phyloP scores from a whole-genome alignment of 495 filamentous ascomycete genomes.

The Penicillium robsamsonii region DNA sequence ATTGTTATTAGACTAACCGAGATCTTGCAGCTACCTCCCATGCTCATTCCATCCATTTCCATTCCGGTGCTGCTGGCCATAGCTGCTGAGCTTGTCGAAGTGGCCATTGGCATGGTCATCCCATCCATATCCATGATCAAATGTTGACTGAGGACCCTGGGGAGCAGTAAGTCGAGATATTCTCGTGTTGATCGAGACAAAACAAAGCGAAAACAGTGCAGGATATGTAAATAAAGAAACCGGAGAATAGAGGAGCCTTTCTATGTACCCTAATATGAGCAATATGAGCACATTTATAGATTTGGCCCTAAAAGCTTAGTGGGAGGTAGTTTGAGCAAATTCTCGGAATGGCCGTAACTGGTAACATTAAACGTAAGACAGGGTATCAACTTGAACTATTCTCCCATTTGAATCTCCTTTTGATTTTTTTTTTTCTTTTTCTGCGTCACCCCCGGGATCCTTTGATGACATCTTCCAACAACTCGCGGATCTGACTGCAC shows the following conservation, averaged over 20 bases:
- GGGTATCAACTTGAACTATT: constrained; percentile 22
- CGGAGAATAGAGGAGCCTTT: background rate
- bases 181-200: background rate
- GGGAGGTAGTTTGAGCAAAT: constrained; percentile 11
- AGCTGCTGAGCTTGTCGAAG: background rate
- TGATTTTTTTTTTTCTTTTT: constrained; percentile 1
- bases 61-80: constrained; percentile 23
- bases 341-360: background rate
- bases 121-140: constrained; percentile 2
- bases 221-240: background rate
- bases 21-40: constrained; percentile 40
- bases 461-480: constrained; percentile 61
- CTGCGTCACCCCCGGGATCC: constrained; percentile 25
- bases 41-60: constrained; percentile 33
- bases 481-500: constrained; percentile 77
- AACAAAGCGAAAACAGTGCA: background rate
- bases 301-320: background rate
- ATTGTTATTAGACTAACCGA: constrained; percentile 30
- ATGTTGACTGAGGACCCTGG: background rate
- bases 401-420: background rate
- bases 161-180: background rate
- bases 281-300: background rate
- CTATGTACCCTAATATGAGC: background rate
- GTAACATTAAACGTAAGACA: constrained; percentile 6
- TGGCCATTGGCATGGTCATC: background rate